Base-by-base conservation (phyloP, 148 eudicot genomes). In the Dianthus caryophyllus region DNA sequence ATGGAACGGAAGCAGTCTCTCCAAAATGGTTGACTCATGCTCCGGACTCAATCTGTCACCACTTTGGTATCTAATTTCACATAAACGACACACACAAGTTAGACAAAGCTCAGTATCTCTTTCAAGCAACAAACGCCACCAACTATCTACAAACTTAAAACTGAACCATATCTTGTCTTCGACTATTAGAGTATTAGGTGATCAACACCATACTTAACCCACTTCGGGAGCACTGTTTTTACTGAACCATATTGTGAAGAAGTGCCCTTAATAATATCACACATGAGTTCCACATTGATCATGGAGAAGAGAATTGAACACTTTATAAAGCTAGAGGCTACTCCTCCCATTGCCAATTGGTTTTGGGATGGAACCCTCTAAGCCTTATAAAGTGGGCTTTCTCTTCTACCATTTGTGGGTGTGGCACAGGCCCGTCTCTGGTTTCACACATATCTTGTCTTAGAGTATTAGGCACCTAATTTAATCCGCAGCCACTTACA, bases 1-100 rank as follows among this genome's bases (percentile, higher is more conserved):
- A 83, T 93, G 98, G 70, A 73, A 77, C 12, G 88, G 91, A 76
- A 93, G 96, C 75, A 93, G 52, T 75, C 82, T 89, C 73, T 87
- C 87, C 30, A 93, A 61, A 65, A 93, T 82, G 21, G 87, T 79
- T 60, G 68, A 83, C 85, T 93, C 86, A 78, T 89, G 95, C 72
- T 84, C 91, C 73, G 88, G 85, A 63, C 79, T 80, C 86, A 93
- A 79, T 73, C 78, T 84, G 43, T 85, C 89, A 25, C 98, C 98
- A 77, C 80, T 72, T 73, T 73, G 80, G 68, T 93, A 93, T 67
- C 98, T 93, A 68, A 31, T 66, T n/a, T 26, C 47, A 67, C 43
- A 70, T 20, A 41, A 43, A 49, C 44, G 41, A 36, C 59, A 36
- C 18, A 11, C 26, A 9, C 7, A 48, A 14, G 46, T 51, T 26